A percentile compares a stretch with the other conserved stretches of the same genome.
Evolutionary conservation across 371 early-diverging fungal species (phyloP).

Genomic region (Saksenaea oblongispora): DNA sequence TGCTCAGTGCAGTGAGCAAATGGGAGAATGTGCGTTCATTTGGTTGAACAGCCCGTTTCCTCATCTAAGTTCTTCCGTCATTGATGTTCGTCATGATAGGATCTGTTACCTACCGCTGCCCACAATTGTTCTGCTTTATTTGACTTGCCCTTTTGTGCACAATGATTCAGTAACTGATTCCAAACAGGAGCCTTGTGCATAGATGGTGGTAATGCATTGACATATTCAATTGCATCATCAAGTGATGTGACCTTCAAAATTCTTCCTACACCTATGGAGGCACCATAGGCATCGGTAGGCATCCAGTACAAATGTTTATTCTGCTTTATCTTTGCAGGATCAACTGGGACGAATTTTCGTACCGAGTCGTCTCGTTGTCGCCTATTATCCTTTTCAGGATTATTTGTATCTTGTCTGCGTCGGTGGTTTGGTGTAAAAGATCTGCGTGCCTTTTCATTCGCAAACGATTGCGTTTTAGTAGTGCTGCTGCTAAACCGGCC

Average conservation of each 20-base stretch:
- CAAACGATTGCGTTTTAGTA: too few species aligned
- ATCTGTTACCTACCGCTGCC: slow-evolving; percentile 5
- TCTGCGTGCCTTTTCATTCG: too few species aligned
- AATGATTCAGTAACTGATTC: slow-evolving; percentile 10
- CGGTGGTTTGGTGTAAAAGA: neutral
- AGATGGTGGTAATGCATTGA: slow-evolving; percentile 1
- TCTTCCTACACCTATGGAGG: slow-evolving; percentile 9
- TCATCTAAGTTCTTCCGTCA: slow-evolving; percentile 23
- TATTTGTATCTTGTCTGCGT: neutral
- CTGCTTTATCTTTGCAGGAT: neutral
- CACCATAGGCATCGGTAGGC: slow-evolving; percentile 12
- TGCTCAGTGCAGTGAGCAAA: slow-evolving; percentile 20
- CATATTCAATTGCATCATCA: slow-evolving; percentile 15
- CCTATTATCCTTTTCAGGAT: neutral
- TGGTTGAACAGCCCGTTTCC: slow-evolving; percentile 31
- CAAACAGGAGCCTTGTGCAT: slow-evolving; percentile 16
- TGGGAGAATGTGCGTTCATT: slow-evolving; percentile 40
- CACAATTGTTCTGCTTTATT: slow-evolving; percentile 11
- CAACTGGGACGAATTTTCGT: neutral
- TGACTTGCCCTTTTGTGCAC: slow-evolving; percentile 8
- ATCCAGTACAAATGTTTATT: slow-evolving; percentile 8
- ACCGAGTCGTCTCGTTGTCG: neutral
- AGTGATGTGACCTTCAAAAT: slow-evolving; percentile 4
- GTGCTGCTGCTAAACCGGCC: too few species aligned
- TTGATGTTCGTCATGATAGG: neutral